Percentiles rank a stretch among this genome's conserved stretches.
phyloP scores from a whole-genome alignment of 129 eudicot genomes.

The Flaveria ramosissima region DNA sequence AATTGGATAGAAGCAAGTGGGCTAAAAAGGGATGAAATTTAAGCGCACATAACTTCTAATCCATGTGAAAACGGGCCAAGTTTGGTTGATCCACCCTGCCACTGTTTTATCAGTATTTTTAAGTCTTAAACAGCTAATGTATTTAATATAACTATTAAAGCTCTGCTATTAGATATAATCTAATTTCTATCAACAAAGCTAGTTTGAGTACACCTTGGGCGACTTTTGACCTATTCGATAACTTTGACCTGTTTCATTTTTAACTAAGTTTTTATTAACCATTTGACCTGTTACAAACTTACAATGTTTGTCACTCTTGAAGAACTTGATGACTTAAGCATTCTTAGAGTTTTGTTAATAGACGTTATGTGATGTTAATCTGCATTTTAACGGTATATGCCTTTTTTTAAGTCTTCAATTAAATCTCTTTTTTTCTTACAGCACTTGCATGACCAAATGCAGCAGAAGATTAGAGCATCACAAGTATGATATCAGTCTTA shows the following conservation, averaged over 20 bases:
- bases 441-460: conserved; percentile 87
- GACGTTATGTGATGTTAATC: conserved; percentile 7
- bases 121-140: too few relatives aligned
- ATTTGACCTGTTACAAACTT: not conserved
- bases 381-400: not conserved
- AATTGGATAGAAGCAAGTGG: not conserved
- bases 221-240: not conserved
- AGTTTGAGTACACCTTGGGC: conserved; percentile 1
- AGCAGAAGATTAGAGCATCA: conserved; percentile 67
- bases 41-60: not conserved
- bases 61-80: not conserved
- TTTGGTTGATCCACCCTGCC: too few relatives aligned
- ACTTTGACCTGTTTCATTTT: not conserved
- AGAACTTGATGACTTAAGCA: conserved; percentile 15
- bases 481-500: conserved; percentile 54
- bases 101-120: too few relatives aligned
- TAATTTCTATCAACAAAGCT: not conserved
- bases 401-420: conserved; percentile 4
- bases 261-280: conserved; percentile 1
- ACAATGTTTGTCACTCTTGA: not conserved
- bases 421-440: conserved; percentile 39
- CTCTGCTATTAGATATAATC: not conserved
- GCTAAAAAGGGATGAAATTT: not conserved
- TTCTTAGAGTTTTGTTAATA: not conserved
- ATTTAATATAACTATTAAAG: not conserved